These are phyloP conservation scores for Bipolaris zeicola DNA, from an alignment of 2,329 filamentous ascomycete species.

Conservation along the genomic window DNA sequence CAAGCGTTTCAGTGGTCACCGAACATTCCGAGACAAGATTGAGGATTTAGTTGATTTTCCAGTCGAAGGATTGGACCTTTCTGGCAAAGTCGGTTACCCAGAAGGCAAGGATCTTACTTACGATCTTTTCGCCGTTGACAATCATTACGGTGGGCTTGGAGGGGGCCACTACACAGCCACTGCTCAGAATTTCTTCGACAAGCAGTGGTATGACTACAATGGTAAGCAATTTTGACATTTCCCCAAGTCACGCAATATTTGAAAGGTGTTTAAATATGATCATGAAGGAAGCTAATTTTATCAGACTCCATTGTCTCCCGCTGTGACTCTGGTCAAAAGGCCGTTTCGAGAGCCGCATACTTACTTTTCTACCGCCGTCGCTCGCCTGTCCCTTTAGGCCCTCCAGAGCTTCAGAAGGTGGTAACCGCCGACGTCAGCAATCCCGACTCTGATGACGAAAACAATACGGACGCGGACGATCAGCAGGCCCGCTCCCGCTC, in stretches of 20 bases:
- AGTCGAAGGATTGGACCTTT: constrained; percentile 83
- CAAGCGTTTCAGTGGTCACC: constrained; percentile 89
- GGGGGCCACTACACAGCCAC: constrained; percentile 96
- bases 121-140: constrained; percentile 93
- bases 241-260: no score
- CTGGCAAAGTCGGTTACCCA: constrained; percentile 75
- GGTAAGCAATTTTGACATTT: constrained; percentile 58
- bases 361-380: constrained; percentile 94
- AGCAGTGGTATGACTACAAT: constrained; percentile 95
- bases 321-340: constrained; percentile 63
- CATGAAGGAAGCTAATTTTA: background rate
- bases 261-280: background rate
- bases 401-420: constrained; percentile 73
- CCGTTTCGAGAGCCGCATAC: constrained; percentile 81
- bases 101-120: constrained; percentile 85
- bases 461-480: constrained; percentile 47
- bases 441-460: constrained; percentile 48
- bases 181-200: constrained; percentile 88
- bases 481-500: constrained; percentile 46
- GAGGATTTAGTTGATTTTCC: constrained; percentile 92
- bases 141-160: constrained; percentile 90
- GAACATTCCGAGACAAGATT: constrained; percentile 85
- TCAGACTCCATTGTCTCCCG: constrained; percentile 76
- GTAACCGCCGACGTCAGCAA: constrained; percentile 61
- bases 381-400: constrained; percentile 77